Evolutionary conservation across 2,329 filamentous ascomycete genomes (phyloP).

Genomic region (Gnomoniopsis smithogilvyi): DNA sequence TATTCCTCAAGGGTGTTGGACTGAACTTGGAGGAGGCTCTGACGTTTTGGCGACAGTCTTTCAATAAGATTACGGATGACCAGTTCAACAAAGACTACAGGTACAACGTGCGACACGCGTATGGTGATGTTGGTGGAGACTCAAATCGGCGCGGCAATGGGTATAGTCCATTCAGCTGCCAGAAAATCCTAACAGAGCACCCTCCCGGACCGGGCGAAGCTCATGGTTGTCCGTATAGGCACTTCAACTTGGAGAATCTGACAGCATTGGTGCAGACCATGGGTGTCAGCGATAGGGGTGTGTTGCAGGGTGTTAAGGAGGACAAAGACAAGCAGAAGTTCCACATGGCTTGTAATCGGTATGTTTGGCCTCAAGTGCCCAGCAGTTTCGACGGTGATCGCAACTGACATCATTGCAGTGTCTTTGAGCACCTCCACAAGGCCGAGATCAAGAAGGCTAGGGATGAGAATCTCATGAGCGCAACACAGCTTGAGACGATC

Average conservation of each 20-base stretch:
- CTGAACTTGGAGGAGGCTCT: constrained; percentile 88
- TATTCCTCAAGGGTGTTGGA: constrained; percentile 96
- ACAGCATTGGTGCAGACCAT: constrained; percentile 70
- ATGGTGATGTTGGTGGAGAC: constrained; percentile 94
- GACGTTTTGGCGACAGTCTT: constrained; percentile 83
- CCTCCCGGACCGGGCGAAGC: constrained; percentile 82
- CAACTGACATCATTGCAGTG: constrained; percentile 41
- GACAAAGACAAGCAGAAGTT: constrained; percentile 87
- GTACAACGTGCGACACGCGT: constrained; percentile 93
- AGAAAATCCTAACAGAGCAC: constrained; percentile 90
- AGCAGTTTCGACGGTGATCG: neutral
- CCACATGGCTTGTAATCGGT: constrained; percentile 94
- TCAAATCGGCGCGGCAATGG: constrained; percentile 80
- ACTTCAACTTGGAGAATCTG: constrained; percentile 87
- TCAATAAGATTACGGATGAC: constrained; percentile 86
- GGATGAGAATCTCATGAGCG: constrained; percentile 68
- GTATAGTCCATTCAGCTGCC: constrained; percentile 89
- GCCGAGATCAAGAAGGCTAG: constrained; percentile 72
- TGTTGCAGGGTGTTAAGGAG: constrained; percentile 78
- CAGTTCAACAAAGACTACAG: constrained; percentile 96
- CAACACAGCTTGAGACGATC: constrained; percentile 85
- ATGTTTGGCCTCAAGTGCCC: constrained; percentile 25
- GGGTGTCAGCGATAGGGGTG: constrained; percentile 73
- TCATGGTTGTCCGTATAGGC: constrained; percentile 95
- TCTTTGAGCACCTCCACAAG: constrained; percentile 87